Conservation (phyloP, 495 filamentous ascomycete species). For the Ascodesmis nigricans region DNA sequence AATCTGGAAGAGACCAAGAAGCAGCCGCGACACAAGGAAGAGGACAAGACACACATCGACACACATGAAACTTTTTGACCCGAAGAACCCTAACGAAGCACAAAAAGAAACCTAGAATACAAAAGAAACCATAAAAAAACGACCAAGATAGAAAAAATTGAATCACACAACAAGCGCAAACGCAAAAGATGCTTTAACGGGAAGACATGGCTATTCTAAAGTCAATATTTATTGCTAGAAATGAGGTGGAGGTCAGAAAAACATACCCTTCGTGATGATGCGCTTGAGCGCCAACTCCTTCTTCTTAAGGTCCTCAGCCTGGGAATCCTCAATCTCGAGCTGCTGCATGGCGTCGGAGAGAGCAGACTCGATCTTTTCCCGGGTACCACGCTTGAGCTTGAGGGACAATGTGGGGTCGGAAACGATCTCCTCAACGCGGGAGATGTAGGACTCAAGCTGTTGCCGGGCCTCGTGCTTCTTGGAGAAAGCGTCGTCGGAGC, state of each 20-base stretch:
- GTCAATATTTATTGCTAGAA: slow-evolving; percentile 3
- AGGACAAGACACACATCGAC: too few relatives aligned
- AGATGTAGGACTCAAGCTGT: slow-evolving; percentile 97
- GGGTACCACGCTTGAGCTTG: slow-evolving; percentile 95
- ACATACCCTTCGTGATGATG: slow-evolving; percentile 89
- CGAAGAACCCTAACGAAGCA: slow-evolving; percentile 18
- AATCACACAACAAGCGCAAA: too few relatives aligned
- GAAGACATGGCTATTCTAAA: slow-evolving; percentile 13
- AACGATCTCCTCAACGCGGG: slow-evolving; percentile 94
- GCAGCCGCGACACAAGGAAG: too few relatives aligned
- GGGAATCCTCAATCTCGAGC: slow-evolving; percentile 68
- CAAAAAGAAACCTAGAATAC: slow-evolving; percentile 8
- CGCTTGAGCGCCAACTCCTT: slow-evolving; percentile 98
- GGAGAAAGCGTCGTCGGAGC: slow-evolving; percentile 89
- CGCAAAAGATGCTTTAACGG: slow-evolving; percentile 14
- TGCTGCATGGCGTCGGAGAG: slow-evolving; percentile 71
- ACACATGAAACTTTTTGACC: too few relatives aligned
- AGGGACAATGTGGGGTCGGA: slow-evolving; percentile 88
- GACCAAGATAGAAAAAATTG: too few relatives aligned
- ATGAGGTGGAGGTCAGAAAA: background rate
- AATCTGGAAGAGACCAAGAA: too few relatives aligned
- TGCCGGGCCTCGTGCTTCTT: slow-evolving; percentile 98
- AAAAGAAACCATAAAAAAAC: slow-evolving; percentile 1
- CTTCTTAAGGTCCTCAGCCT: slow-evolving; percentile 94
- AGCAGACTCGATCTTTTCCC: slow-evolving; percentile 96